Conservation (phyloP, 352 stramenopile genomes). For the Albugo laibachii region DNA sequence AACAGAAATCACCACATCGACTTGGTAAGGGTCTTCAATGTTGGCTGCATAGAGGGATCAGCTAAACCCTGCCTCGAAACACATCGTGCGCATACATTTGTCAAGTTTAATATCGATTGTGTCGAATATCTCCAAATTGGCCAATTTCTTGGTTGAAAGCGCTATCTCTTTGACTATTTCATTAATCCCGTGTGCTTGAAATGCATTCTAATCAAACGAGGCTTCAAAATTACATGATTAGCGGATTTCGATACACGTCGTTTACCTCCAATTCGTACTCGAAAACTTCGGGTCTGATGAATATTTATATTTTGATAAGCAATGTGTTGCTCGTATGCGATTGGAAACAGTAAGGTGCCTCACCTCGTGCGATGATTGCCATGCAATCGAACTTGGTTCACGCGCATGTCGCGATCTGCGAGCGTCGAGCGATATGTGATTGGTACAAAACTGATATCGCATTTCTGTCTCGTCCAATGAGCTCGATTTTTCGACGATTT, state of each 20-base stretch:
- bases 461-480: constrained; percentile 12
- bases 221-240: not conserved
- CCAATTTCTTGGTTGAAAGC: constrained; percentile 39
- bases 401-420: constrained; percentile 20
- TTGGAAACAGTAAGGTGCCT: not conserved
- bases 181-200: constrained; percentile 42
- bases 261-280: constrained; percentile 67
- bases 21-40: constrained; percentile 13
- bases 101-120: constrained; percentile 65
- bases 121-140: constrained; percentile 69
- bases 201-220: constrained; percentile 20
- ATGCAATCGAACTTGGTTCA: constrained; percentile 74
- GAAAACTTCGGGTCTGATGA: constrained; percentile 50
- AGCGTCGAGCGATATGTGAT: too few species aligned
- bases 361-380: constrained; percentile 77
- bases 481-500: constrained; percentile 40
- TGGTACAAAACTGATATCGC: not conserved
- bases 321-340: not conserved
- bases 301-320: not conserved
- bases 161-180: constrained; percentile 35
- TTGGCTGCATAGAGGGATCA: not conserved
- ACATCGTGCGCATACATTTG: constrained; percentile 16
- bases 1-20: constrained; percentile 74
- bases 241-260: not conserved
- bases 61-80: not conserved